Evolutionary conservation across 2,329 filamentous ascomycete genomes (phyloP), one percentile per base, ranked within the genome.

Genomic region (Sarocladiaceae sp.): DNA sequence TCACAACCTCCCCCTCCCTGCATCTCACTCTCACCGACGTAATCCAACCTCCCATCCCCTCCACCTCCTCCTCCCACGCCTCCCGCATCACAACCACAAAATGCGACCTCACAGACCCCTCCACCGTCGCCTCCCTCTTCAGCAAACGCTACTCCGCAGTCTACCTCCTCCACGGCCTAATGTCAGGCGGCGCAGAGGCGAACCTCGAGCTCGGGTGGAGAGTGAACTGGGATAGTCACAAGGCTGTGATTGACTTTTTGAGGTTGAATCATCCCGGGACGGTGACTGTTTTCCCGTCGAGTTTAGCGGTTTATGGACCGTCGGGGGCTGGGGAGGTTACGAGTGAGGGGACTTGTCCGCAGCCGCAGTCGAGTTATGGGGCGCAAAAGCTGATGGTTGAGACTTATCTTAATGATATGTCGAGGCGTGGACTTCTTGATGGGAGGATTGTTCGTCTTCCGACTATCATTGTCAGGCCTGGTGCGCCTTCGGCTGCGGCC

Each of bases 121-220:
- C 37, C 17, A 20, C 23, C 37, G 37, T 42, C 37, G 37, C 37
- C 10, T n/a, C 10, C 37, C 37, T 42, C 8, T 23, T 42, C 10
- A n/a, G 37, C 37, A 20, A 42, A 11, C 18, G 37, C 11, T 42
- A 23, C 37, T 22, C 76, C 48, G 71, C 74, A 15, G 72, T 78
- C 50, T 83, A 79, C 60, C 72, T 83, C 48, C 77, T 84, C 55
- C 80, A 84, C 60, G 82, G 81, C 53, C 80, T 84, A 65, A 84
- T 84, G 82, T 83, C 79, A 0, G 75, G 75, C 15, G 80, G 79
- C 29, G 74, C 79, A 3, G 81, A 84, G 66, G 76, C 76, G 33
- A 77, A 83, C 51, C 67, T 82, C 73, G 61, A 79, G 70, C 59
- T 74, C 71, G 50, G 80, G 5, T 71, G 80, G 59, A 70, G 69